Evolutionary conservation across 2,329 filamentous ascomycete species (phyloP).

Genomic region (Colletotrichum gigasporum): DNA sequence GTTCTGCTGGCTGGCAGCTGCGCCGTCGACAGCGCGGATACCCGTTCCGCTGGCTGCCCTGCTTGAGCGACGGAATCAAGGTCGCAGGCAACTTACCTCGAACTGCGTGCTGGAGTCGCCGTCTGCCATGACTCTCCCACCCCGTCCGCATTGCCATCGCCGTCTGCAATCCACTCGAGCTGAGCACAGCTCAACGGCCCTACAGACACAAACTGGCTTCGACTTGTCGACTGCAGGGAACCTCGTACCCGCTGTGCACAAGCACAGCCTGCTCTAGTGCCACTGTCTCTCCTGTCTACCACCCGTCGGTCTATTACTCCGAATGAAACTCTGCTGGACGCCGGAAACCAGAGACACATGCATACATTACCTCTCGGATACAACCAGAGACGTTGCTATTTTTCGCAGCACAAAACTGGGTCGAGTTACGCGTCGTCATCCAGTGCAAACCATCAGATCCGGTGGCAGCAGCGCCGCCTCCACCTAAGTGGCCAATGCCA

Average conservation of each 20-base stretch:
- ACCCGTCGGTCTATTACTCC: constrained; percentile 10
- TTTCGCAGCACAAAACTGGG: constrained; percentile 28
- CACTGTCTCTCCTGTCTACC: constrained; percentile 10
- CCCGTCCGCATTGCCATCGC: constrained; percentile 15
- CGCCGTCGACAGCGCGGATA: neutral
- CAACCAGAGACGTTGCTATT: constrained; percentile 19
- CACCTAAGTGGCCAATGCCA: constrained; percentile 8
- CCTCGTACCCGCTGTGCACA: constrained; percentile 14
- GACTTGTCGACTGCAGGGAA: neutral
- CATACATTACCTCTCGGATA: neutral
- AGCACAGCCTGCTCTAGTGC: constrained; percentile 21
- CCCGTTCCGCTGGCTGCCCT: neutral
- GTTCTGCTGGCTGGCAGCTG: neutral
- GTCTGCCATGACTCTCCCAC: constrained; percentile 7
- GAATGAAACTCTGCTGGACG: constrained; percentile 17
- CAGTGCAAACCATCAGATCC: neutral
- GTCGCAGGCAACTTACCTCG: neutral
- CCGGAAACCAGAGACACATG: constrained; percentile 4
- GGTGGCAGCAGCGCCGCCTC: neutral
- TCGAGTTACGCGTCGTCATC: constrained; percentile 28
- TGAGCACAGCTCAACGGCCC: neutral
- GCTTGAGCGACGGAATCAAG: too few species aligned
- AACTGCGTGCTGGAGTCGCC: neutral
- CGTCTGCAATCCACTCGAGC: neutral
- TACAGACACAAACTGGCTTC: neutral